Base-by-base conservation (phyloP, 352 stramenopile species). In the Detonula confervacea region DNA sequence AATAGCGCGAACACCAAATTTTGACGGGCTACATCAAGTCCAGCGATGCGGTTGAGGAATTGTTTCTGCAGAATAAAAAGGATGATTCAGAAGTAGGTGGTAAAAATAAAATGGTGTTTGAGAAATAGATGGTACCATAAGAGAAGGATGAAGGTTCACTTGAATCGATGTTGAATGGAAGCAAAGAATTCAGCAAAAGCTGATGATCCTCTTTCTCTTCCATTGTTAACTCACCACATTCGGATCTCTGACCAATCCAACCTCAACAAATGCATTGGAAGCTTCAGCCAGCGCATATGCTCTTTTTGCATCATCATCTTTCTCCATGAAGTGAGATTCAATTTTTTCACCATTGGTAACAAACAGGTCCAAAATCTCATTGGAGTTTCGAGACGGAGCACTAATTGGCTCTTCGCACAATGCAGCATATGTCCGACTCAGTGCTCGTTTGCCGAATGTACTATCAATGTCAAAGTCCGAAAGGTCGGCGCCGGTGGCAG, bases 401-500 rank as follows among this genome's bases (percentile, higher is more conserved):
- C 12, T 65, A 22, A 22, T 63, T 18, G 63, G 52, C 64, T 69
- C 5, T 33, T 79, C 54, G 39, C 33, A 20, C 46, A 90, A 49
- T 20, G 74, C 59, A 16, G 20, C 59, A 29, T 83, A 87, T 14
- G 84, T 57, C 60, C 66, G 74, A 20, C 56, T 49, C 30, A 91
- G 67, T 11, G 81, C 78, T 14, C 75, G 55, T 22, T 69, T 62
- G 11, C 85, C 85, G 73, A 83, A 87, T 9, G 79, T 73, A 30
- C 56, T 82, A 67, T 93, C 87, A 47, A 93, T 60, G 66, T 91
- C 85, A 67, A 93, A 91, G 27, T 90, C 77, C 7, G 71, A 82
- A 16, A 94, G 59, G 44, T 90, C 83, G 27, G 79, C 82, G 22
- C 92, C 91, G 22, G 87, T 88, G 2, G 90, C 87, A 7, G 93